Conservation (phyloP, 129 eudicot species). For the Flaveria robusta region DNA sequence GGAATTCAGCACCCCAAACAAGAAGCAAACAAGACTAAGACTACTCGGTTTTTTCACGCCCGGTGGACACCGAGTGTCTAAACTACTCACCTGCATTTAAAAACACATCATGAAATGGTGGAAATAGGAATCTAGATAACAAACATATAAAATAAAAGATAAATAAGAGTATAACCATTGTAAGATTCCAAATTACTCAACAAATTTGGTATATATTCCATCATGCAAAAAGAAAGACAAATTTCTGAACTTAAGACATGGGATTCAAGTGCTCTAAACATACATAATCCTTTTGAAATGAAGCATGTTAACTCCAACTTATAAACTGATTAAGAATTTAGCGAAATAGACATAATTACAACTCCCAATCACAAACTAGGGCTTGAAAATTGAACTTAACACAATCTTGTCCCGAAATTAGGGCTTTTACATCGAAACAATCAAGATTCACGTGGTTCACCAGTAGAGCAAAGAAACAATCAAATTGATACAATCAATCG, state of each 20-base stretch:
- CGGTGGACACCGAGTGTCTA: background rate
- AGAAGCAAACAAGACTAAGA: conserved; percentile 11
- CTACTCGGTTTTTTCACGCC: conserved; percentile 17
- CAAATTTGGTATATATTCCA: background rate
- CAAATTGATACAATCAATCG: conserved; percentile 1
- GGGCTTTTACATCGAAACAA: conserved; percentile 22
- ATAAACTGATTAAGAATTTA: background rate
- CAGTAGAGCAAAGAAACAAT: background rate
- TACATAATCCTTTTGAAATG: background rate
- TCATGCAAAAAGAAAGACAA: background rate
- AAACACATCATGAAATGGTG: background rate
- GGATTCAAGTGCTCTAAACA: background rate
- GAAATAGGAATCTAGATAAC: conserved; percentile 1
- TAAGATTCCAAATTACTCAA: conserved; percentile 16
- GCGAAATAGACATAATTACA: background rate
- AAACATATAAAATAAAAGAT: background rate
- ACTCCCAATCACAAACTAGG: conserved; percentile 30
- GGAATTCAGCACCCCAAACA: background rate
- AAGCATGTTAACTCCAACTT: background rate
- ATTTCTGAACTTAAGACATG: background rate
- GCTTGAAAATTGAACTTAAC: conserved; percentile 8
- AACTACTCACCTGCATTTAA: conserved; percentile 29
- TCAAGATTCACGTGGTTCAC: background rate
- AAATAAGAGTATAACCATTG: background rate
- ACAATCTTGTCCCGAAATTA: conserved; percentile 13